Percentiles rank a stretch among this genome's conserved stretches.
Conservation (phyloP, 176 grass and related monocot species). For the Oropetium thomaeum region DNA sequence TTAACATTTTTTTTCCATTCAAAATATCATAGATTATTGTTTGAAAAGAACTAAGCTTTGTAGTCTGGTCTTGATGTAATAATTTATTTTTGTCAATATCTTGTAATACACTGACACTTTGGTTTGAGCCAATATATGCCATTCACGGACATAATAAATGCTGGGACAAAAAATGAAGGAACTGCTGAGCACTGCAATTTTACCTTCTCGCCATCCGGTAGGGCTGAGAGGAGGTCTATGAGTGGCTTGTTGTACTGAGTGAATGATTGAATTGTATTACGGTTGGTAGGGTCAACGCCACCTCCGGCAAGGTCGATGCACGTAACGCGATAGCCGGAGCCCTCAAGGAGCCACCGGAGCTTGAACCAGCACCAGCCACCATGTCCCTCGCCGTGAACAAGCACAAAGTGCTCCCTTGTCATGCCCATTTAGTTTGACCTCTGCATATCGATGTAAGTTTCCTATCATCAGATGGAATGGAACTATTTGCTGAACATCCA, state of each 20-base stretch:
- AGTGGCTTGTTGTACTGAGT: conserved; percentile 56
- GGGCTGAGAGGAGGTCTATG: conserved; percentile 35
- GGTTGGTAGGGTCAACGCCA: conserved; percentile 44
- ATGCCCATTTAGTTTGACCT: not conserved
- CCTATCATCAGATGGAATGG: not conserved
- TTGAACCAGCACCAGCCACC: conserved; percentile 80
- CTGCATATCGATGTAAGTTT: not conserved
- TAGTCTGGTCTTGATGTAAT: too few relatives aligned
- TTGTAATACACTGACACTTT: not conserved
- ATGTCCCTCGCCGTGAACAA: conserved; percentile 70
- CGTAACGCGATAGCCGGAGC: conserved; percentile 44
- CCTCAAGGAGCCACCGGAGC: conserved; percentile 50
- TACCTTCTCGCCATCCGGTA: conserved; percentile 44
- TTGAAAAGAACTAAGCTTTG: too few relatives aligned
- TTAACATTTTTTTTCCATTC: not conserved
- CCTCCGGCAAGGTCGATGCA: conserved; percentile 57
- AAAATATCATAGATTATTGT: not conserved
- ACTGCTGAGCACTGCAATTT: not conserved
- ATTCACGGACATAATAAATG: not conserved
- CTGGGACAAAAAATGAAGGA: not conserved
- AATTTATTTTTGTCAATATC: not conserved
- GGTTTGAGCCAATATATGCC: not conserved
- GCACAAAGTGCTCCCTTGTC: conserved; percentile 31
- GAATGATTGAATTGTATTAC: conserved; percentile 35
- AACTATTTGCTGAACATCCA: conserved; percentile 17